Percentiles rank a stretch among this genome's conserved stretches.
Evolutionary conservation across 2,329 filamentous ascomycete genomes (phyloP).

Genomic region (Xylariales sp.): DNA sequence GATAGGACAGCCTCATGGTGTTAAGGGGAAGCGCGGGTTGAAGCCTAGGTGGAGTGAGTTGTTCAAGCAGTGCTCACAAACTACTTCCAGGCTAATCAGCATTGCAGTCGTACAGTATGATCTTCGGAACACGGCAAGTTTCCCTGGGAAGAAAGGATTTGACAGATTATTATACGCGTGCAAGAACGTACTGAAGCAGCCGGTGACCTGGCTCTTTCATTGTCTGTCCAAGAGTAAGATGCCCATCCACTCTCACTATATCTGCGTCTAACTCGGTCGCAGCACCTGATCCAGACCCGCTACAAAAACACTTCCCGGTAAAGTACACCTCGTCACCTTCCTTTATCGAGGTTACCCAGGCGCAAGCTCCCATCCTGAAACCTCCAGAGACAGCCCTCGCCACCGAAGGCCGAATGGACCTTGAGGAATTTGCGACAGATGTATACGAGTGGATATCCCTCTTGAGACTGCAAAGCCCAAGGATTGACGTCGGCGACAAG

Average conservation of each 20-base stretch:
- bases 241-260: not conserved
- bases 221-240: slow-evolving; percentile 50
- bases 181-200: slow-evolving; percentile 66
- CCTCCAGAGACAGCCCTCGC: slow-evolving; percentile 27
- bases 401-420: slow-evolving; percentile 37
- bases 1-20: slow-evolving; percentile 61
- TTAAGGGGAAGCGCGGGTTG: slow-evolving; percentile 51
- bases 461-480: slow-evolving; percentile 60
- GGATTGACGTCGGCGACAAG: slow-evolving; percentile 50
- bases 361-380: slow-evolving; percentile 29
- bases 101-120: slow-evolving; percentile 68
- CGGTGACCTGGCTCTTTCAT: slow-evolving; percentile 73
- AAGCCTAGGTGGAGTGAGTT: slow-evolving; percentile 70
- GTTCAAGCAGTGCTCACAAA: no score
- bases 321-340: slow-evolving; percentile 34
- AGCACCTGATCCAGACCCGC: slow-evolving; percentile 47
- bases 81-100: no score
- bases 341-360: slow-evolving; percentile 21
- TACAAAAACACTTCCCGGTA: slow-evolving; percentile 39
- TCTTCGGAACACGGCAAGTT: slow-evolving; percentile 69
- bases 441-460: slow-evolving; percentile 73
- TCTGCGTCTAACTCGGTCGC: slow-evolving; percentile 11
- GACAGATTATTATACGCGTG: slow-evolving; percentile 73
- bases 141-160: slow-evolving; percentile 78
- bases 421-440: slow-evolving; percentile 60